These are phyloP conservation scores for Rhytidiadelphus loreus DNA, from an alignment of 225 moss, liverwort and hornwort genomes.

Conservation along the genomic window DNA sequence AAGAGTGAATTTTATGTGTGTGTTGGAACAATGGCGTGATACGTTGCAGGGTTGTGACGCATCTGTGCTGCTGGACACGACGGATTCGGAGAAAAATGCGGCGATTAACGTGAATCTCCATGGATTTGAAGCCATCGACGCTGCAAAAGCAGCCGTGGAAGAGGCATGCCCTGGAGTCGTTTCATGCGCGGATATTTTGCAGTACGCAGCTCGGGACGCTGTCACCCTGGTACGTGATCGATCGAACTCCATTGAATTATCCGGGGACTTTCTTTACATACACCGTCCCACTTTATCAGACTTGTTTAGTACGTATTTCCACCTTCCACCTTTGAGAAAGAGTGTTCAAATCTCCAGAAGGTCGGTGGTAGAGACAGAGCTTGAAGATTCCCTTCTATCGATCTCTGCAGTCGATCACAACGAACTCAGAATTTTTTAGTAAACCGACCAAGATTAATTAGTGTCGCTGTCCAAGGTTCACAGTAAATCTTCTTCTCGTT, in stretches of 20 bases:
- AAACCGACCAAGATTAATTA: neutral
- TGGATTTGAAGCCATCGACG: slow-evolving; percentile 38
- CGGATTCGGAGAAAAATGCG: slow-evolving; percentile 14
- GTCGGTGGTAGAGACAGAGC: neutral
- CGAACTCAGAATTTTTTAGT: too few relatives aligned
- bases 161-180: slow-evolving; percentile 26
- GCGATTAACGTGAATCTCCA: slow-evolving; percentile 32
- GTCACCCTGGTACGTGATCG: slow-evolving; percentile 6
- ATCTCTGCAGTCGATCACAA: neutral
- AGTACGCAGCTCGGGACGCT: slow-evolving; percentile 36
- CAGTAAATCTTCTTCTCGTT: neutral
- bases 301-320: neutral
- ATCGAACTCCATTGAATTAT: neutral
- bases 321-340: neutral
- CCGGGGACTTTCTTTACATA: neutral
- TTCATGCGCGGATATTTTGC: slow-evolving; percentile 51
- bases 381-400: neutral
- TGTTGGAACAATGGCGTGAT: neutral
- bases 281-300: neutral
- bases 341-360: neutral
- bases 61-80: slow-evolving; percentile 29
- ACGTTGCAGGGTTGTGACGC: slow-evolving; percentile 35
- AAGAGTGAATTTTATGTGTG: too few relatives aligned
- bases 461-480: neutral
- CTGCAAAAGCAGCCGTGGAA: slow-evolving; percentile 40